These are phyloP conservation scores for sweet orange (Citrus sinensis) DNA, from an alignment of 345 rosid genomes.

Conservation along the genomic window DVS_A1.0 CM039162.1:29627501-29628000, in stretches of 20 bases:
- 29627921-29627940: accelerated
- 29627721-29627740: no score
- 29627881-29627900: no score
- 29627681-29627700: no score
- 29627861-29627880: accelerated
- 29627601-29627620: neutral
- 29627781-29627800: no score
- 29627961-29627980: no score
- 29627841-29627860: accelerated
- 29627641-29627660: slow-evolving; percentile 45
- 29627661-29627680: no score
- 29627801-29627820: no score
- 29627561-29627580: slow-evolving; percentile 80
- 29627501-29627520: slow-evolving; percentile 55
- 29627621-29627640: slow-evolving; percentile 35
- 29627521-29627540: slow-evolving; percentile 55
- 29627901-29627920: accelerated
- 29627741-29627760: no score
- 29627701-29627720: no score
- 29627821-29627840: no score
- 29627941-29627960: accelerated
- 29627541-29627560: slow-evolving; percentile 58
- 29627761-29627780: no score
- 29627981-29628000: no score
- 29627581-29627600: slow-evolving; percentile 62